These are phyloP conservation scores for Backusella westeae DNA, from an alignment of 192 early-diverging fungal species.

Conservation along the genomic window DNA sequence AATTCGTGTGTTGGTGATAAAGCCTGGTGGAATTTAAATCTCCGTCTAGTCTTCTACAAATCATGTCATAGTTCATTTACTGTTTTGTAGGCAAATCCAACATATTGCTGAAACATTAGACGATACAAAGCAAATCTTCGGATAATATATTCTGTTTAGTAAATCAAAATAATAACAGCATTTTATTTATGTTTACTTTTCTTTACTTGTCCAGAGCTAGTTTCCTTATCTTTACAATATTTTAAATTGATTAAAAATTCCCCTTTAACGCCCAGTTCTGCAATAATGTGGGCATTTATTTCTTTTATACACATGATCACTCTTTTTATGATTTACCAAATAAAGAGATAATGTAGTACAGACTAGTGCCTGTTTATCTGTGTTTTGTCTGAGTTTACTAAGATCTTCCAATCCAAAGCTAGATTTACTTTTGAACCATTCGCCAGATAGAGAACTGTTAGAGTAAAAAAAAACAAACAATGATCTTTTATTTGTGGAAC, in stretches of 20 bases:
- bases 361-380: not conserved
- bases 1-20: not conserved
- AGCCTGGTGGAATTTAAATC: not conserved
- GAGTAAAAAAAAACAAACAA: not conserved
- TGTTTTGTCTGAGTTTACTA: not conserved
- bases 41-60: not conserved
- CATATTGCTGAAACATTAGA: not conserved
- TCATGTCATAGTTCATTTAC: not conserved
- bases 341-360: not conserved
- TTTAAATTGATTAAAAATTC: not conserved
- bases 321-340: not conserved
- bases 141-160: not conserved
- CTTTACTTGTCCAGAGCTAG: not conserved
- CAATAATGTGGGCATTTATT: not conserved
- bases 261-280: not conserved
- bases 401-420: not conserved
- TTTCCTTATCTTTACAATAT: not conserved
- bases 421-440: not conserved
- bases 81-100: not conserved
- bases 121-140: not conserved
- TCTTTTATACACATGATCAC: not conserved
- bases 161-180: not conserved
- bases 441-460: not conserved
- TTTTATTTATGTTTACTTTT: not conserved
- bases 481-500: not conserved